Percentiles rank a stretch among this genome's conserved stretches.
These are phyloP conservation scores for Selaginella tamariscina DNA, from an alignment of 75 land plant species.

Conservation along the genomic window DNA sequence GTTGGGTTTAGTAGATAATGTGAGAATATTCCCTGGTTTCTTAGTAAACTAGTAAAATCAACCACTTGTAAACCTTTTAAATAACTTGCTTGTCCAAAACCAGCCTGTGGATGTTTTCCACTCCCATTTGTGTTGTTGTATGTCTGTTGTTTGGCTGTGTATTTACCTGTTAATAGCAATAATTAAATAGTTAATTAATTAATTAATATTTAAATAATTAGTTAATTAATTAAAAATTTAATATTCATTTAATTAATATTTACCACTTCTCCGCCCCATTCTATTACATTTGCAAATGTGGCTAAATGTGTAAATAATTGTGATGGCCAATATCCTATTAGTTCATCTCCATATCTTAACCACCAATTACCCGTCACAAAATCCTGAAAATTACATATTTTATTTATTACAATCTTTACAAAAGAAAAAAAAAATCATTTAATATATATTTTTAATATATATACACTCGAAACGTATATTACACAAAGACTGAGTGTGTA, in stretches of 20 bases:
- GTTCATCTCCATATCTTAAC: background rate
- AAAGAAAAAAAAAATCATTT: background rate
- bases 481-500: no score
- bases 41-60: background rate
- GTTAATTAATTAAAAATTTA: no score
- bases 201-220: no score
- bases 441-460: background rate
- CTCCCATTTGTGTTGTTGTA: conserved; percentile 8
- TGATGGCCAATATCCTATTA: conserved; percentile 6
- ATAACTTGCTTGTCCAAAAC: background rate
- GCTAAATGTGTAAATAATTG: background rate
- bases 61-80: background rate
- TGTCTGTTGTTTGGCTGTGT: conserved; percentile 7
- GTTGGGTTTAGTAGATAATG: background rate
- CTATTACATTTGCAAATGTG: background rate
- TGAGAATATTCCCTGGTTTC: background rate
- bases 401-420: no score
- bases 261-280: conserved; percentile 13
- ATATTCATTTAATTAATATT: no score
- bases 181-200: no score
- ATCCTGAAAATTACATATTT: background rate
- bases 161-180: no score
- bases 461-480: no score
- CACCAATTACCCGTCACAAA: conserved; percentile 3
- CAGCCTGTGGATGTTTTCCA: conserved; percentile 1